Percentiles rank a stretch among this genome's conserved stretches.
phyloP scores from a whole-genome alignment of 2,329 filamentous ascomycete genomes.

The Cladosporium sp. region DNA sequence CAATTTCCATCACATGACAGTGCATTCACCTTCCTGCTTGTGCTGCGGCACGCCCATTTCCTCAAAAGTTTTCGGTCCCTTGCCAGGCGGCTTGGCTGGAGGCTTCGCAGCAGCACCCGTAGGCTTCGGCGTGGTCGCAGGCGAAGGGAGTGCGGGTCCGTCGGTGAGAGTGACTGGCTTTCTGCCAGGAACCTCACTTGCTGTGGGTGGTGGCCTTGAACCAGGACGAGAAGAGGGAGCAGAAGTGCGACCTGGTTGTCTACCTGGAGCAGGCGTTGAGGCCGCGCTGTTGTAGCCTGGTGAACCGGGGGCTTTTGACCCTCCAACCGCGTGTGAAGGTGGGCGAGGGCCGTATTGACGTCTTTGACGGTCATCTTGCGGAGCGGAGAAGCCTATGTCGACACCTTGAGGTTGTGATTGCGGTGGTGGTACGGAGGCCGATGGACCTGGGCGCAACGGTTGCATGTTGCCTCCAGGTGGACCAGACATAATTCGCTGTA shows the following conservation, averaged over 20 bases:
- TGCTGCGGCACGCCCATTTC: conserved; percentile 91
- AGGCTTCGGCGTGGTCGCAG: conserved; percentile 20
- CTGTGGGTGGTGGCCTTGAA: conserved; percentile 13
- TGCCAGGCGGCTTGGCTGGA: conserved; percentile 48
- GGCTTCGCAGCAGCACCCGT: conserved; percentile 28
- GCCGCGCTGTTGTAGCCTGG: conserved; percentile 6
- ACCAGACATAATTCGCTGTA: conserved; percentile 31
- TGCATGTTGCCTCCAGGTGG: conserved; percentile 19
- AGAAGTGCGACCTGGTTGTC: conserved; percentile 9
- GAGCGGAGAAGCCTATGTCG: conserved; percentile 42
- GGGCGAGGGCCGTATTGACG: conserved; percentile 11
- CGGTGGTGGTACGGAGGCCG: conserved; percentile 7
- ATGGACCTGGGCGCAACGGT: conserved; percentile 2
- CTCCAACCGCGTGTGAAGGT: neutral
- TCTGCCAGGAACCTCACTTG: conserved; percentile 10
- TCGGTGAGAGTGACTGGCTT: conserved; percentile 8
- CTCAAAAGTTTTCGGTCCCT: conserved; percentile 92
- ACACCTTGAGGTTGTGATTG: conserved; percentile 20
- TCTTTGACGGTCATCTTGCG: conserved; percentile 41
- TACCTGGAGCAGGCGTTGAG: conserved; percentile 9
- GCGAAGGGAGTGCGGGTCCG: conserved; percentile 18
- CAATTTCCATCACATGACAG: conserved; percentile 38
- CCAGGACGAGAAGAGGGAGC: conserved; percentile 15
- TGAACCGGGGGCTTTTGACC: conserved; percentile 6
- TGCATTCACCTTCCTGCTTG: conserved; percentile 86